phyloP scores from a whole-genome alignment of 1,284 basidiomycete species.

The Apiotrichum domesticum region DNA sequence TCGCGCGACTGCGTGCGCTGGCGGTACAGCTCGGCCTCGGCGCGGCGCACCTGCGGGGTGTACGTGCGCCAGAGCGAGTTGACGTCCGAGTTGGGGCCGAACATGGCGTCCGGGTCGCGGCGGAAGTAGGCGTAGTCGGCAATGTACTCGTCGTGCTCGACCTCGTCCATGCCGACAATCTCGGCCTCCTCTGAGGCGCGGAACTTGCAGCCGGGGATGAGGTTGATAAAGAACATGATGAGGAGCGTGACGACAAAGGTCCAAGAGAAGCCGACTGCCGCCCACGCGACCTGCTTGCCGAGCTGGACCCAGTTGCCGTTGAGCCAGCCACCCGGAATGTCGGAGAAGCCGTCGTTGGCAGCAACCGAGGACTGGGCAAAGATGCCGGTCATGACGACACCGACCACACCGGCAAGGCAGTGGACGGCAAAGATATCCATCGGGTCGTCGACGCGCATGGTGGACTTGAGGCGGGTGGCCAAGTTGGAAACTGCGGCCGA shows the following conservation, averaged over 20 bases:
- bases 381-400: conserved; percentile 56
- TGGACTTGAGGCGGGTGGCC: conserved; percentile 67
- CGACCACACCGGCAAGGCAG: conserved; percentile 81
- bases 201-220: conserved; percentile 70
- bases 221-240: conserved; percentile 57
- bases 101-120: conserved; percentile 42
- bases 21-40: conserved; percentile 8
- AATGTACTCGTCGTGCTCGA: conserved; percentile 47
- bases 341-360: conserved; percentile 57
- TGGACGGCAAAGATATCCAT: conserved; percentile 83
- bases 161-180: conserved; percentile 72
- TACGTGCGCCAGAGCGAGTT: conserved; percentile 12
- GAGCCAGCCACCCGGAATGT: conserved; percentile 64
- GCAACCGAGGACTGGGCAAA: conserved; percentile 76
- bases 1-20: background rate
- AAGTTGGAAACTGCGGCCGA: conserved; percentile 76
- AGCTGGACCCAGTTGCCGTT: conserved; percentile 67
- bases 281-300: conserved; percentile 77
- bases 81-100: conserved; percentile 5
- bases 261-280: conserved; percentile 60
- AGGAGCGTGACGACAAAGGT: conserved; percentile 52
- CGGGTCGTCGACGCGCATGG: conserved; percentile 46
- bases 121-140: conserved; percentile 47
- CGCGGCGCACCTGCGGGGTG: conserved; percentile 5
- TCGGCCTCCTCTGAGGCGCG: conserved; percentile 70